Conservation (phyloP, 1,284 basidiomycete species). For the Cutaneotrichosporon daszewskae region DNA sequence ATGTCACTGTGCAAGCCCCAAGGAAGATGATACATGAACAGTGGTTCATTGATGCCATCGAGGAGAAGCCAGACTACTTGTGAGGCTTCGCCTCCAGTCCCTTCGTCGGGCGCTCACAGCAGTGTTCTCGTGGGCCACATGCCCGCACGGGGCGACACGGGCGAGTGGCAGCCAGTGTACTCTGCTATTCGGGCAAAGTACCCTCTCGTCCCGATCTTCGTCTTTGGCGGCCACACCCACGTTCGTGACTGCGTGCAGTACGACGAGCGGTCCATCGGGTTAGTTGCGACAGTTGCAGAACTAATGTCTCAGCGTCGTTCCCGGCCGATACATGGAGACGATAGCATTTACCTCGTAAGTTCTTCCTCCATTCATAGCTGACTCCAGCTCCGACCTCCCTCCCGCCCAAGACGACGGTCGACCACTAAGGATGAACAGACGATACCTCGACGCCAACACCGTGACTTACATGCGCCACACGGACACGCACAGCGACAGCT, state of each 20-base stretch:
- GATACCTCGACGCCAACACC: slow-evolving; percentile 51
- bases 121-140: slow-evolving; percentile 42
- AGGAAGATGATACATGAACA: slow-evolving; percentile 66
- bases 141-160: slow-evolving; percentile 38
- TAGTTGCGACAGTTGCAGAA: too few relatives aligned
- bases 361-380: neutral
- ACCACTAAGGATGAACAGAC: slow-evolving; percentile 42
- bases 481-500: slow-evolving; percentile 24
- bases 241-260: slow-evolving; percentile 66
- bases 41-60: slow-evolving; percentile 65
- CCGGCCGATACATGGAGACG: slow-evolving; percentile 82
- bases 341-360: slow-evolving; percentile 55
- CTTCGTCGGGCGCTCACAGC: neutral
- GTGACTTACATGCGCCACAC: slow-evolving; percentile 45
- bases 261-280: slow-evolving; percentile 43
- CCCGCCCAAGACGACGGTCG: slow-evolving; percentile 16
- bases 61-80: slow-evolving; percentile 75
- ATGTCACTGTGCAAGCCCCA: slow-evolving; percentile 67
- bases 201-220: slow-evolving; percentile 65
- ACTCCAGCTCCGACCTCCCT: slow-evolving; percentile 9
- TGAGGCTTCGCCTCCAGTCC: slow-evolving; percentile 19
- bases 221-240: slow-evolving; percentile 73
- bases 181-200: slow-evolving; percentile 67
- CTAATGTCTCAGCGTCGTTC: slow-evolving; percentile 61
- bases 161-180: slow-evolving; percentile 64